Evolutionary conservation across 2,329 filamentous ascomycete genomes (phyloP), one percentile per base, ranked within the genome.

Genomic region (Stemphylium beticola): DNA sequence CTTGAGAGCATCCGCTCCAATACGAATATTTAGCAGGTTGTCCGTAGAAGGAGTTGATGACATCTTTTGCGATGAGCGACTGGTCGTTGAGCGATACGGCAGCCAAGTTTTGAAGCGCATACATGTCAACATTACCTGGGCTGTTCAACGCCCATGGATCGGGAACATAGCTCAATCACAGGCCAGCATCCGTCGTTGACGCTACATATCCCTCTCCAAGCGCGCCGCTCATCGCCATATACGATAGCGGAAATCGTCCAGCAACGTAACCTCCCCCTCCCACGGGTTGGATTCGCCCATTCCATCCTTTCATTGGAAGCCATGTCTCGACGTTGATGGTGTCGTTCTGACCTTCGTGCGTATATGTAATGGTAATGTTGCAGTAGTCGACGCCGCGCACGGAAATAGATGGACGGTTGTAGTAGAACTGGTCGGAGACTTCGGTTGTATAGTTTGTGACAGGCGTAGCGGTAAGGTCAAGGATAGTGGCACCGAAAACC

Each of bases 311-410:
- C 2, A 72, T 56, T 0, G 76, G 75, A 7, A 78, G 65, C 15
- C 22, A 34, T 7, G 45, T 46, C 24, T 44, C 59, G 4, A 72
- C 64, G 20, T 72, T 62, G 47, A 78, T 64, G 1, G 15, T 64
- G 43, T 78, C 76, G 48, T 71, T 58, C 36, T 64, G 59, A 1
- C 72, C 74, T 4, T 69, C 67, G 50, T 78, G 76, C 4, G 74
- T 76, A 52, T 75, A 57, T 6, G 68, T 74, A 34, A 77, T 54
- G 4, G 68, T 77, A 42, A 77, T 50, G 26, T 76, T 73, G 66
- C 76, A 77, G 17, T 15, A 42, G 37, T 50, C 18, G 10, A 49
- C 5, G 45, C 24, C 34, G 7, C n/a, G 18, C 1, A 34, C 43
- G 10, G 31, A 20, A n/a, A 34, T 34, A 8, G 43, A 36, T 11